Conservation (phyloP, 495 filamentous ascomycete species). For the Choiromyces venosus region DNA sequence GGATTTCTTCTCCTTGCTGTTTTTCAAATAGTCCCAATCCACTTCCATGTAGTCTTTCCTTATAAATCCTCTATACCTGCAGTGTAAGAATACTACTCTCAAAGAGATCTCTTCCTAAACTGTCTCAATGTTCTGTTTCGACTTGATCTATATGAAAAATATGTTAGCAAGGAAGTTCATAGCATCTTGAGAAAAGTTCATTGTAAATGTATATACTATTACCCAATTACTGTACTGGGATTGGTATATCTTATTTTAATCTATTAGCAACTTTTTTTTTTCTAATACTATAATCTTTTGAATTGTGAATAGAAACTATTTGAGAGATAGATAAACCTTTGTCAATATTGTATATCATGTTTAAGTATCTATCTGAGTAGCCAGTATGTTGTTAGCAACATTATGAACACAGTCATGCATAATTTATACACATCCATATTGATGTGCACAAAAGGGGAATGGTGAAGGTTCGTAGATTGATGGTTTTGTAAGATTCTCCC, state of each 20-base stretch:
- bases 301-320: conserved; percentile 6
- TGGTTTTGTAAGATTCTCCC: no score
- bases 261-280: conserved; percentile 3
- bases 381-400: conserved; percentile 4
- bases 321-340: conserved; percentile 1
- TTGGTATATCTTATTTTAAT: conserved; percentile 5
- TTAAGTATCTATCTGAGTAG: neutral
- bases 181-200: conserved; percentile 10
- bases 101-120: no score
- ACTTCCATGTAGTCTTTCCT: neutral
- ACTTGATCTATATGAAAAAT: conserved; percentile 15
- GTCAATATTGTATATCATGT: neutral
- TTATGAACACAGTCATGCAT: conserved; percentile 15
- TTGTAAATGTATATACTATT: conserved; percentile 3
- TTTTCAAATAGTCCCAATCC: conserved; percentile 13
- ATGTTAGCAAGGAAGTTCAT: conserved; percentile 16
- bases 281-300: conserved; percentile 7
- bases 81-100: no score
- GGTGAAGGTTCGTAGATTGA: no score
- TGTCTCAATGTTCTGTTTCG: no score
- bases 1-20: conserved; percentile 1
- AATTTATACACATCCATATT: conserved; percentile 11
- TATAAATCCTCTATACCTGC: conserved; percentile 1
- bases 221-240: neutral
- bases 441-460: no score